These are phyloP conservation scores for Metschnikowia picachoensis DNA, from an alignment of 805 yeast genomes.

Conservation along the genomic window DNA sequence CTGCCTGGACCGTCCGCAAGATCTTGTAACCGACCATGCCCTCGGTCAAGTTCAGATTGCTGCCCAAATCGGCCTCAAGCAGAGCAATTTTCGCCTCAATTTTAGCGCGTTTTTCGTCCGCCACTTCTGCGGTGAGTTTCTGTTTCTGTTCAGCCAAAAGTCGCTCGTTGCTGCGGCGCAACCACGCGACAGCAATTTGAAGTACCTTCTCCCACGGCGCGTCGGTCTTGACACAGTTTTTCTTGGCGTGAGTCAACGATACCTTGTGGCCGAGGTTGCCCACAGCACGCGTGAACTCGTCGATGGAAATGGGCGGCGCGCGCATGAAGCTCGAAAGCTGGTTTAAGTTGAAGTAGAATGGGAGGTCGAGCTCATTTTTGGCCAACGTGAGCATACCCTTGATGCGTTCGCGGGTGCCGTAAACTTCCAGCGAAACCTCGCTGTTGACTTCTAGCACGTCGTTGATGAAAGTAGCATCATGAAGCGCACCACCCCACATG, in stretches of 20 bases:
- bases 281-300: conserved; percentile 68
- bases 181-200: conserved; percentile 66
- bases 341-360: conserved; percentile 83
- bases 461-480: conserved; percentile 62
- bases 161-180: conserved; percentile 28
- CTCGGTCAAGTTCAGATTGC: conserved; percentile 39
- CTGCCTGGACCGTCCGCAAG: conserved; percentile 36
- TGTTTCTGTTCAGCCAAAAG: conserved; percentile 21
- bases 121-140: conserved; percentile 12
- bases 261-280: conserved; percentile 81
- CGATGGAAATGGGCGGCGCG: conserved; percentile 79
- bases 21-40: conserved; percentile 53
- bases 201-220: conserved; percentile 84
- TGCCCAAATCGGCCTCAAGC: conserved; percentile 29
- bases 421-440: conserved; percentile 49
- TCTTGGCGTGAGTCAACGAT: conserved; percentile 84
- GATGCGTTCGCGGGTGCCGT: conserved; percentile 79
- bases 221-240: conserved; percentile 82
- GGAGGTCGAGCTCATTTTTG: conserved; percentile 55
- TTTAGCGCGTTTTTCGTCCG: conserved; percentile 14
- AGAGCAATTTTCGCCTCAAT: conserved; percentile 18
- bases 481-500: conserved; percentile 87
- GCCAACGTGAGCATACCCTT: conserved; percentile 93
- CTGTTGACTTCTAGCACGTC: conserved; percentile 55
- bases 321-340: conserved; percentile 70